Evolutionary conservation across 768 basidiomycete genomes (phyloP), one percentile per base, ranked within the genome.

Genomic region (Chalciporus chontae): DNA sequence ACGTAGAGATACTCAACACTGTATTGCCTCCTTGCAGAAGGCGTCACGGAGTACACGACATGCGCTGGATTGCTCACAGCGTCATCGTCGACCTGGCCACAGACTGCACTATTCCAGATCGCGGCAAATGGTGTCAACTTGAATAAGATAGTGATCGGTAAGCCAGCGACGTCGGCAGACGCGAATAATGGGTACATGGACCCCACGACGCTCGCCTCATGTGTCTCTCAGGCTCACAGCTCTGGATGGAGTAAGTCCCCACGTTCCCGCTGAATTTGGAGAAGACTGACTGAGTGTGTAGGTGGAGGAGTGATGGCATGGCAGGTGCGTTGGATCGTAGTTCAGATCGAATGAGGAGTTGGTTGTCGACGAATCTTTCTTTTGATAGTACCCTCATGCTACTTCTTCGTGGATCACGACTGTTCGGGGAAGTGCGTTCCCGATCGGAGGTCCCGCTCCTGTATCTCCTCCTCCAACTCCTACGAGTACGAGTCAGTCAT

Each of bases 231-330:
- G 64, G 88, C 84, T 0, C 77, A 82, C 59, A 58, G 54, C 14
- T 58, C 75, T 53, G 86, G 85, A 19, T 90, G 87, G 87, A 77
- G 81, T 81, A 52, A 70, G 83, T 70, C 18, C 17, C n/a, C n/a
- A n/a, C n/a, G n/a, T n/a, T 40, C 23, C 19, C 7, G 13, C 5
- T 34, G 13, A 41, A 5, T 21, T 18, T 17, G 10, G 15, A 4
- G 17, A 26, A 9, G 27, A 41, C 45, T 52, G 15, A 39, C 17
- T 15, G 17, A 13, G 17, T 41, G 44, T 21, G 11, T 34, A 72
- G 71, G 59, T 43, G 71, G 36, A 3, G 71, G 72, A 18, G 71
- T 70, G 19, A 70, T 69, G 63, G 65, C 64, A n/a, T 73, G 71
- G 71, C 61, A 72, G 66, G 70, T 67, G 48, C n/a, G 62, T 52